Evolutionary conservation across 192 early-diverging fungal species (phyloP).

Genomic region (Lunasporangiospora selenospora): DNA sequence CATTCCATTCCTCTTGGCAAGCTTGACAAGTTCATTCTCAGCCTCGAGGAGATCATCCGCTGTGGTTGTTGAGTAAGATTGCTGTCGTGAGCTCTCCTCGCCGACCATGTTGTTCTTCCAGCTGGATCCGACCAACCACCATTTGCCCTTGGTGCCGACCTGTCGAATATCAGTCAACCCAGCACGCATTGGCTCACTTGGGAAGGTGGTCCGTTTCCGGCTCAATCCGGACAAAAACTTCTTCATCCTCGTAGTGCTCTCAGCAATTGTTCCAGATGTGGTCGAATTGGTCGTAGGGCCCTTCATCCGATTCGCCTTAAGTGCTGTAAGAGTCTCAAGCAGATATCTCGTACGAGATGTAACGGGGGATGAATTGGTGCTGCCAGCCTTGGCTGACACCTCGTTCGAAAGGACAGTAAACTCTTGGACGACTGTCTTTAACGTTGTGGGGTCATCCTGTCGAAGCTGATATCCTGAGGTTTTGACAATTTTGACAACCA

Average conservation of each 20-base stretch:
- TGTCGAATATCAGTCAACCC: slow-evolving; percentile 84
- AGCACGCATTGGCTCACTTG: slow-evolving; percentile 82
- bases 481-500: slow-evolving; percentile 82
- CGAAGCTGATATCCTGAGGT: slow-evolving; percentile 86
- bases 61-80: slow-evolving; percentile 38
- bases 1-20: slow-evolving; percentile 92
- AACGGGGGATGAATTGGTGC: slow-evolving; percentile 23
- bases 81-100: slow-evolving; percentile 39
- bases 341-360: slow-evolving; percentile 86
- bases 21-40: slow-evolving; percentile 70
- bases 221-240: slow-evolving; percentile 76
- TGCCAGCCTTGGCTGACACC: slow-evolving; percentile 46
- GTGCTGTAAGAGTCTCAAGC: slow-evolving; percentile 91
- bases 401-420: slow-evolving; percentile 53
- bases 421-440: slow-evolving; percentile 89
- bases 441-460: slow-evolving; percentile 86
- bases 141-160: slow-evolving; percentile 84
- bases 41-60: slow-evolving; percentile 52
- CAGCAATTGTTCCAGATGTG: slow-evolving; percentile 59
- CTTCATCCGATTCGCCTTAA: slow-evolving; percentile 93
- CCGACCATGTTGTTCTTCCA: slow-evolving; percentile 83
- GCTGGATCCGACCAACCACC: slow-evolving; percentile 97
- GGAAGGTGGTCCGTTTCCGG: slow-evolving; percentile 58
- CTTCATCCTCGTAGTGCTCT: slow-evolving; percentile 76
- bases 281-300: slow-evolving; percentile 51